phyloP scores from a whole-genome alignment of 495 filamentous ascomycete species.

The Penicillium flavigenum region DNA sequence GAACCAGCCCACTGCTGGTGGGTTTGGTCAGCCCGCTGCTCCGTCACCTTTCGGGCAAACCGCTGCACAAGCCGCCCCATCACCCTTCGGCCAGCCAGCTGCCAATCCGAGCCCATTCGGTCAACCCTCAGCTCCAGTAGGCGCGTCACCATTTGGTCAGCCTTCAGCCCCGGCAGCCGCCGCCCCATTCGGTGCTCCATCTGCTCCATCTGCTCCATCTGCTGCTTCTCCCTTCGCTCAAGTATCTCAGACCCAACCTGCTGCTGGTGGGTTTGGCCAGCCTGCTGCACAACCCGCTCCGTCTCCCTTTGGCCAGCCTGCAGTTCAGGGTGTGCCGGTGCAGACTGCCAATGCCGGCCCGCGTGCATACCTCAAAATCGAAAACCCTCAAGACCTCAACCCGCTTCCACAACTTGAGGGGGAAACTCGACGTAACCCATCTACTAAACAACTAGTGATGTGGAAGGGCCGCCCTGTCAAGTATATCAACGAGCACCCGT shows the following conservation, averaged over 20 bases:
- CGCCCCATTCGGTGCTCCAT: conserved; percentile 17
- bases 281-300: conserved; percentile 31
- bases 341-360: conserved; percentile 28
- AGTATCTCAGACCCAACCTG: conserved; percentile 13
- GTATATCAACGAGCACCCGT: conserved; percentile 52
- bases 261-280: conserved; percentile 31
- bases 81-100: conserved; percentile 32
- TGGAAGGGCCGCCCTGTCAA: conserved; percentile 59
- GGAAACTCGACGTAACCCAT: conserved; percentile 39
- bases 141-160: conserved; percentile 13
- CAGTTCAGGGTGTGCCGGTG: conserved; percentile 23
- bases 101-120: conserved; percentile 29
- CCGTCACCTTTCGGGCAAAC: conserved; percentile 36
- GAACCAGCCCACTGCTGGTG: conserved; percentile 22
- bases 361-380: conserved; percentile 32
- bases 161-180: background rate
- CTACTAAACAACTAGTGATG: conserved; percentile 36
- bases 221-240: conserved; percentile 24
- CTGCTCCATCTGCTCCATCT: conserved; percentile 22
- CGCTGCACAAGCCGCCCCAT: conserved; percentile 21
- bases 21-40: conserved; percentile 31
- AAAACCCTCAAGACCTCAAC: conserved; percentile 32
- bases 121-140: conserved; percentile 32
- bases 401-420: conserved; percentile 41
- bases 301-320: conserved; percentile 32